Conservation (phyloP, 139 green algal genomes). For the Deuterostichococcus epilithicus region DNA sequence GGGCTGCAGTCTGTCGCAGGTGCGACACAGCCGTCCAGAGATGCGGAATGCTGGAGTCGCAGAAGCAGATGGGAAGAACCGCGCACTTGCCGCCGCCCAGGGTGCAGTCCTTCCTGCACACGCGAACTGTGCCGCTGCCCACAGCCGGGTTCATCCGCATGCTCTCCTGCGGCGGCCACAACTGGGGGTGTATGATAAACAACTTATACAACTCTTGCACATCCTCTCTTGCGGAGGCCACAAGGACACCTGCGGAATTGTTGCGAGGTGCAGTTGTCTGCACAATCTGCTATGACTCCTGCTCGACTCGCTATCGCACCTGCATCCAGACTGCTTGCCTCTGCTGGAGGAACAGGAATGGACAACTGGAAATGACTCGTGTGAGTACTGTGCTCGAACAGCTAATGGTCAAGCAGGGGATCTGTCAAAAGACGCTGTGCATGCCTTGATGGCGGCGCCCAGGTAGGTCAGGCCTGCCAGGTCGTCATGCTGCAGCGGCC, state of each 20-base stretch:
- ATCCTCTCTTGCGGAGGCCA: neutral
- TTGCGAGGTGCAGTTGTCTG: neutral
- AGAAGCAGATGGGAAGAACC: too few species aligned
- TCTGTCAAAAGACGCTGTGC: neutral
- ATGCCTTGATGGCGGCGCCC: neutral
- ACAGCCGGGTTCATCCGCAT: conserved; percentile 20
- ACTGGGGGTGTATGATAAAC: too few species aligned
- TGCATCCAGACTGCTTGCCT: neutral
- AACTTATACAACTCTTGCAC: too few species aligned
- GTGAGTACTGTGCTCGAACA: too few species aligned
- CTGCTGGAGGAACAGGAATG: neutral
- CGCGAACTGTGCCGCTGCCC: conserved; percentile 9
- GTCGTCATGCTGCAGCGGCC: neutral
- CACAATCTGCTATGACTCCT: neutral
- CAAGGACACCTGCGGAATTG: neutral
- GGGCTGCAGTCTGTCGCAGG: too few species aligned
- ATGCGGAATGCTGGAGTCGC: too few species aligned
- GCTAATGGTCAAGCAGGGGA: neutral
- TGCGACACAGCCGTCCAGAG: too few species aligned
- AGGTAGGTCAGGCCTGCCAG: neutral
- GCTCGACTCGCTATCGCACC: neutral
- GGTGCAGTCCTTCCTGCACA: conserved; percentile 6
- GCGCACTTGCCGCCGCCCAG: conserved; percentile 6
- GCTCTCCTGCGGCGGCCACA: conserved; percentile 12
- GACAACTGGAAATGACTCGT: neutral